Conservation (phyloP, 2,329 filamentous ascomycete genomes). For the Trichophyton verrucosum region DNA sequence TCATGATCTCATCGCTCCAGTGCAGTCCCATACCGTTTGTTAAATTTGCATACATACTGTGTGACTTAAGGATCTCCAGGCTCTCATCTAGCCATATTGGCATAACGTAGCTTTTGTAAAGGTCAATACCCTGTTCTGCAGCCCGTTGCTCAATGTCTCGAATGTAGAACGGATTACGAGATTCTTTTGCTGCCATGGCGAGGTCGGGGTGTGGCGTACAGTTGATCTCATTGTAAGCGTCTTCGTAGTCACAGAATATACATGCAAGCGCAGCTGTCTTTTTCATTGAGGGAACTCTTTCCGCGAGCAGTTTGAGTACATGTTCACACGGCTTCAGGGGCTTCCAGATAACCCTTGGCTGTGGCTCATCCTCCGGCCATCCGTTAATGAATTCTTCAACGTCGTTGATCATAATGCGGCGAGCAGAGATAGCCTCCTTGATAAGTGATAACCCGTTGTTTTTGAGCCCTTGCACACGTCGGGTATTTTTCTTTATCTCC, state of each 20-base stretch:
- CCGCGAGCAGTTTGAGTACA: neutral
- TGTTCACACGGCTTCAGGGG: neutral
- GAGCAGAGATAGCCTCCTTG: slow-evolving; percentile 5
- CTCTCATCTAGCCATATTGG: neutral
- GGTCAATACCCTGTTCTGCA: neutral
- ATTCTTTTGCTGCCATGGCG: neutral
- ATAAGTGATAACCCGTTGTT: neutral
- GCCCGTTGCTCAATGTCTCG: neutral
- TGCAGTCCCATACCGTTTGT: no score
- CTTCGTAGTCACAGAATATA: slow-evolving; percentile 2
- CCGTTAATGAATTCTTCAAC: neutral
- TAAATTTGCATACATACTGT: neutral
- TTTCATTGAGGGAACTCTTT: neutral
- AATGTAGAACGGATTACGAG: neutral
- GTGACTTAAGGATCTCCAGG: neutral
- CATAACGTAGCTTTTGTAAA: neutral
- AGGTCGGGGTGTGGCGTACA: neutral
- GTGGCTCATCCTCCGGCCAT: neutral
- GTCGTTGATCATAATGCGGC: slow-evolving; percentile 10
- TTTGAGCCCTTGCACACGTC: neutral
- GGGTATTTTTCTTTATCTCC: neutral
- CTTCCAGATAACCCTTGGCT: neutral
- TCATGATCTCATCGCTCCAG: no score
- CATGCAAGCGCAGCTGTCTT: neutral
- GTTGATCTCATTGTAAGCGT: slow-evolving; percentile 1